Base-by-base conservation (phyloP, 1,139 yeast species). In the Hemisphaericaspora subhashii region DNA sequence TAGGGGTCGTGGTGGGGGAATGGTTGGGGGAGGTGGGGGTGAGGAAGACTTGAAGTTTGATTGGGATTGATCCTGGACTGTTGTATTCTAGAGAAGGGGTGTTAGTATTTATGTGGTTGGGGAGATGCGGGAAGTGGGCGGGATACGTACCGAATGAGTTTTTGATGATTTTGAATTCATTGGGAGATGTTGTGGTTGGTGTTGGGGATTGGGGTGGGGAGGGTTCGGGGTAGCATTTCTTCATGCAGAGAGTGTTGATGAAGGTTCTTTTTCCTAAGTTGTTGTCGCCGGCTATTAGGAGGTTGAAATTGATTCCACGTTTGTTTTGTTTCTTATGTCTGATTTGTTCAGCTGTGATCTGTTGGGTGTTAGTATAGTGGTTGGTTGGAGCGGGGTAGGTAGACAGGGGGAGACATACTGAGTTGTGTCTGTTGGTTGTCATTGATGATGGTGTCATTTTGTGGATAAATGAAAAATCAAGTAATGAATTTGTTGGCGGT, bases 21-120 rank as follows among this genome's bases (percentile, higher is more conserved):
- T 10, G n/a, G 43, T 65, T 71, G 44, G 77, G 77, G 11, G 63
- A 58, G 41, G 58, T 57, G 45, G 51, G 49, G 11, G 68, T 60
- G 28, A 57, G 42, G 25, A 51, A 52, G 4, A 60, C 48, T 11
- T 55, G 50, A 8, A 66, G 48, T 27, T 50, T 54, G 16, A 65
- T 52, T 1, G 69, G 68, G 28, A 46, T 47, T 1, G 54, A 36
- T 11, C 37, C 34, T 8, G 31, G n/a, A 8, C 41, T 36, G n/a
- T 25, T 27, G 23, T 35, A 40, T 33, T 38, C 41, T 37, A 18
- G 10, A n/a, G 16, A 8, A 26, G 16, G 16, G 17, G 28, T 30
- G 33, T 24, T 26, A 37, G 32, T 21, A 14, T 15, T 27, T 15
- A n/a, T 13, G 29, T 26, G 29, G 17, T 16, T 12, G 20, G 22